Base-by-base conservation (phyloP, 2,329 filamentous ascomycete species). In the Pestalotiopsis sp. region DNA sequence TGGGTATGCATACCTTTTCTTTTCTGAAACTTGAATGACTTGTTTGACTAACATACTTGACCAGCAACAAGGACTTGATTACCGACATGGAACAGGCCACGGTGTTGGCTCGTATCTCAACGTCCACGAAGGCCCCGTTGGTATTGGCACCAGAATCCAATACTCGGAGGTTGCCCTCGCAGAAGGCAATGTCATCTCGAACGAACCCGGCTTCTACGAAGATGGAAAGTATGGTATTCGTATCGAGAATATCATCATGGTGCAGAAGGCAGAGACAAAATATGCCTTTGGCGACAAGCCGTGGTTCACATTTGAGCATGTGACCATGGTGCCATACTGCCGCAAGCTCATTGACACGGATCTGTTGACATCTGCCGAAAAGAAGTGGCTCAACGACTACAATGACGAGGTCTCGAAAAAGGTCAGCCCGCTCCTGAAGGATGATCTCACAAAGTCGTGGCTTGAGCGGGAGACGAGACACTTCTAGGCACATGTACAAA, bases 191-290 rank as follows among this genome's bases (percentile, higher is more conserved):
- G 95, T 99, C 56, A 90, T 98, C 66, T 98, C 95, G 1, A 94
- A 98, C 76, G 94, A 99, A 80, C 96, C 96, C 1, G 96, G 96
- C 38, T 99, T 95, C 83, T 99, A 99, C 79, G 95, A 98, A 80
- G 96, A 99, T 75, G 95, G 94, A 62, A 90, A 90, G 52, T 99
- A 97, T 77, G 96, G 96, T 20, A 96, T 99, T 73, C 92, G 96
- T 20, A 98, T 98, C 76, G 96, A 99, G 82, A 99, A 99, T 79
- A 90, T 99, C 75, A 90, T 97, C 72, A 92, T 98, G 85, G 94
- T 97, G 38, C 92, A 89, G 73, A 94, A 98, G 78, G 91, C 92
- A n/a, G 86, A 95, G 80, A 97, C 95, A 4, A 91, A 91, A 70
- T 88, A 97, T 80, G 90, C 91, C 45, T 98, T 98, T 77, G 95